Conservation (phyloP, 495 filamentous ascomycete genomes). For the Cladorrhinum samala region DNA sequence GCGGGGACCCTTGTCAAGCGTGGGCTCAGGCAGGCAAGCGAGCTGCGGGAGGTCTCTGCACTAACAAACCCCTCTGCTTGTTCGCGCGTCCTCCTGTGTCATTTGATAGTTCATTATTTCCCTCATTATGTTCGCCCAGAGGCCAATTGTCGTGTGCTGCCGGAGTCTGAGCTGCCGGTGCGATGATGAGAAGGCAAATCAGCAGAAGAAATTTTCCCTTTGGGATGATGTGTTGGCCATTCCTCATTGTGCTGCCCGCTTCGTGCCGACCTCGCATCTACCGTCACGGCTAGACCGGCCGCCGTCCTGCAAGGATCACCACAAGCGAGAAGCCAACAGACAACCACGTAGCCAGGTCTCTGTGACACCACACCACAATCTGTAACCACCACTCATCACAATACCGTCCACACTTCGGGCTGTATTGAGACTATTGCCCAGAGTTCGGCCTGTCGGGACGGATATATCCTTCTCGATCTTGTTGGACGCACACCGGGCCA, state of each 20-base stretch:
- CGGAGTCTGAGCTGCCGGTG: background rate
- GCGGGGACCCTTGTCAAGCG: conserved; percentile 9
- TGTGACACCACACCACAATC: conserved; percentile 24
- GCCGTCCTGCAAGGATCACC: conserved; percentile 20
- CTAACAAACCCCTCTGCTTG: conserved; percentile 11
- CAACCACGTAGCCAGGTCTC: conserved; percentile 41
- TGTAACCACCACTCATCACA: conserved; percentile 3
- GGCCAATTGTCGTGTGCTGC: conserved; percentile 4
- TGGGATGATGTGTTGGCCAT: conserved; percentile 6
- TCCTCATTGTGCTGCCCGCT: conserved; percentile 14
- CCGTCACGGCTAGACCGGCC: conserved; percentile 14
- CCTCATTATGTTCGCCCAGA: conserved; percentile 3
- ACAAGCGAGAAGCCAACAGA: conserved; percentile 32
- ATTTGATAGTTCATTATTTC: conserved; percentile 12
- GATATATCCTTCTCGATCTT: conserved; percentile 12
- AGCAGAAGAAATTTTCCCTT: conserved; percentile 5
- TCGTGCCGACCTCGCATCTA: conserved; percentile 9
- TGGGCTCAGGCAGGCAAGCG: conserved; percentile 2
- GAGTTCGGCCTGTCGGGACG: conserved; percentile 14
- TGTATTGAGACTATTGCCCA: background rate
- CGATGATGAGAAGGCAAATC: background rate
- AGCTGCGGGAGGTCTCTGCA: conserved; percentile 1
- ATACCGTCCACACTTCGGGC: background rate
- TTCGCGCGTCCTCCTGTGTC: background rate
- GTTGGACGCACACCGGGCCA: background rate